A percentile compares a stretch with the other conserved stretches of the same genome.
These are phyloP conservation scores for Solanum pennellii DNA, from an alignment of 257 asterid genomes.

Conservation along the genomic window DNA sequence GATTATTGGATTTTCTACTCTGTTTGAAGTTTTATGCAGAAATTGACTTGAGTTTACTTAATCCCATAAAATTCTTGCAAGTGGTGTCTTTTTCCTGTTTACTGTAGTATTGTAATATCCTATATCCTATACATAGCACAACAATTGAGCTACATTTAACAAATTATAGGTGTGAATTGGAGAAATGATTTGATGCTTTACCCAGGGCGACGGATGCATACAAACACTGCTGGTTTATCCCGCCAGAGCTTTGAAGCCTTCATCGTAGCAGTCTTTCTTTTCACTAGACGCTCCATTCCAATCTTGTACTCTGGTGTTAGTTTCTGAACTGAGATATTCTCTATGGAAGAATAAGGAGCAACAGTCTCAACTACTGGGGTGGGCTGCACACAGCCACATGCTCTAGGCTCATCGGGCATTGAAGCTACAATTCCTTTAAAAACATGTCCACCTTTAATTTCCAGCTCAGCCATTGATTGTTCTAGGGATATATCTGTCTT, in stretches of 20 bases:
- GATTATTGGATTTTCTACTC: background rate
- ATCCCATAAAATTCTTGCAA: background rate
- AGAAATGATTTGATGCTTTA: constrained; percentile 11
- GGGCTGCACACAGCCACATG: constrained; percentile 60
- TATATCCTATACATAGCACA: background rate
- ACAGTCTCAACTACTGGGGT: constrained; percentile 56
- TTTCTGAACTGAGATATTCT: constrained; percentile 56
- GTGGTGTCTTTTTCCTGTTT: background rate
- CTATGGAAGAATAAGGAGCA: constrained; percentile 54
- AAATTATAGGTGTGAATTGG: background rate
- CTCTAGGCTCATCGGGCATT: constrained; percentile 63
- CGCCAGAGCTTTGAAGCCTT: constrained; percentile 73
- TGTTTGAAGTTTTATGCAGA: background rate
- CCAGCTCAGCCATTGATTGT: constrained; percentile 55
- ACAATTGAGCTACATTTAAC: background rate
- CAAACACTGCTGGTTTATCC: constrained; percentile 57
- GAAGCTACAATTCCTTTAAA: constrained; percentile 72
- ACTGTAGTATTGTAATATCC: background rate
- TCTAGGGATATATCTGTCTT: constrained; percentile 26
- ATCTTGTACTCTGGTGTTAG: constrained; percentile 59
- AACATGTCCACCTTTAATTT: constrained; percentile 51
- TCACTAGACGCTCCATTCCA: constrained; percentile 58
- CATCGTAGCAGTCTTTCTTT: constrained; percentile 55
- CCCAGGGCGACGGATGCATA: constrained; percentile 92
- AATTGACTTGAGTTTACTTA: background rate